Percentiles rank a stretch among this genome's conserved stretches.
Evolutionary conservation across 208 protist species (phyloP).

Genomic region (Leishmania major): DNA sequence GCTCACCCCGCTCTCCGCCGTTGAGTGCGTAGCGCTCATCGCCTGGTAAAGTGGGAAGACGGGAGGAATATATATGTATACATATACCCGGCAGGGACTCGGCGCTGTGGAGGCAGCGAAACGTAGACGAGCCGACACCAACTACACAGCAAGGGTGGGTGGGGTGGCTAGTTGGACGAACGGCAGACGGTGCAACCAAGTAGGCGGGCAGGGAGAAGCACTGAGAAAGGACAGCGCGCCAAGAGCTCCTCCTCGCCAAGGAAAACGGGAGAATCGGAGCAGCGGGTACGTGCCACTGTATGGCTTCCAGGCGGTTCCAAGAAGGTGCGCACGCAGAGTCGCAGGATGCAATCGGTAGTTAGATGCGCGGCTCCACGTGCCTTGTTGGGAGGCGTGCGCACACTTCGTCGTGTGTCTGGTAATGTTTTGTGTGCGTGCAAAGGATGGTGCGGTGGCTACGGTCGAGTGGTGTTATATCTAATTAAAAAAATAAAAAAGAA

Average conservation of each 20-base stretch:
- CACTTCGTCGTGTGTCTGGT: neutral
- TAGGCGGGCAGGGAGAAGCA: neutral
- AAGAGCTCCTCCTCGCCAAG: neutral
- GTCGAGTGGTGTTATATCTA: neutral
- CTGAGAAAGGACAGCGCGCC: neutral
- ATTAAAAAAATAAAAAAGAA: neutral
- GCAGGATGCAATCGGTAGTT: neutral
- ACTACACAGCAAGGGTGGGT: neutral
- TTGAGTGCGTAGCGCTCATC: slow-evolving; percentile 12
- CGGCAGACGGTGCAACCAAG: neutral
- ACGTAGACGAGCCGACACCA: neutral
- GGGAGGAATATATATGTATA: neutral
- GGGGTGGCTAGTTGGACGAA: neutral
- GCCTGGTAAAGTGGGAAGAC: neutral
- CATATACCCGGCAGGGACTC: neutral
- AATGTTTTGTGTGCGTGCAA: neutral
- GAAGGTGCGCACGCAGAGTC: neutral
- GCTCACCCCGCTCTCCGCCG: slow-evolving; percentile 49
- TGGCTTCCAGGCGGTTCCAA: neutral
- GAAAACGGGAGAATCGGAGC: neutral
- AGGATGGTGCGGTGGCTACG: neutral
- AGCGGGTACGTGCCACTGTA: neutral
- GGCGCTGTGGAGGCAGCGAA: neutral
- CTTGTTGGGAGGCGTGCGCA: neutral
- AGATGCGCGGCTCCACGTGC: neutral